Percentiles rank a stretch among this genome's conserved stretches.
Conservation (phyloP, 2,329 filamentous ascomycete species). For the Cladophialophora yegresii region DNA sequence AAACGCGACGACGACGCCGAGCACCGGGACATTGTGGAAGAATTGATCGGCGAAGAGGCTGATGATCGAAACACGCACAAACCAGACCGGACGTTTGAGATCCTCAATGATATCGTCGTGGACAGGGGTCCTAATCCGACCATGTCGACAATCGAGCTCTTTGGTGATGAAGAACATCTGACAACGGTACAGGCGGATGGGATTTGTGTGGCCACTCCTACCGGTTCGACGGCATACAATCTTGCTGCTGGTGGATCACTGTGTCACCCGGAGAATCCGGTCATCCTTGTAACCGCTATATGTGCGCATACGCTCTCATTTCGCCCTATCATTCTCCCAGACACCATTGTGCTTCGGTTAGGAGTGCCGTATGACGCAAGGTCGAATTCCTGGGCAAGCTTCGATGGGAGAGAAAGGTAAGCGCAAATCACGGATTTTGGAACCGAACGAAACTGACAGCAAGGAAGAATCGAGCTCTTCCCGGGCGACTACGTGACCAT, state of each 20-base stretch:
- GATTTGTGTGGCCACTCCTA: conserved; percentile 90
- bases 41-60: conserved; percentile 81
- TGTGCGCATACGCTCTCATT: conserved; percentile 95
- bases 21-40: conserved; percentile 75
- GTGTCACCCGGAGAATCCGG: conserved; percentile 93
- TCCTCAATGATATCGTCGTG: conserved; percentile 95
- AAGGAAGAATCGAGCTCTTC: conserved; percentile 49
- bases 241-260: conserved; percentile 92
- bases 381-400: conserved; percentile 93
- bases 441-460: conserved; percentile 10
- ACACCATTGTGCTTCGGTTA: conserved; percentile 89
- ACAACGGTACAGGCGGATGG: conserved; percentile 92
- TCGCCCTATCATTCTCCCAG: conserved; percentile 91
- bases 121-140: conserved; percentile 92
- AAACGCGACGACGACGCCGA: conserved; percentile 42
- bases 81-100: conserved; percentile 82
- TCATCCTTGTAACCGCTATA: conserved; percentile 91
- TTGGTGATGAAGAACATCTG: conserved; percentile 93
- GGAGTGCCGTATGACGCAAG: conserved; percentile 94
- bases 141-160: conserved; percentile 89
- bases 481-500: conserved; percentile 57
- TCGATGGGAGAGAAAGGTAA: conserved; percentile 83
- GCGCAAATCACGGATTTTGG: conserved; percentile 18
- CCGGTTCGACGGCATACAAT: conserved; percentile 93
- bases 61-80: conserved; percentile 82